Conservation (phyloP, 1,284 basidiomycete genomes). For the Boletus semigastroideus region DNA sequence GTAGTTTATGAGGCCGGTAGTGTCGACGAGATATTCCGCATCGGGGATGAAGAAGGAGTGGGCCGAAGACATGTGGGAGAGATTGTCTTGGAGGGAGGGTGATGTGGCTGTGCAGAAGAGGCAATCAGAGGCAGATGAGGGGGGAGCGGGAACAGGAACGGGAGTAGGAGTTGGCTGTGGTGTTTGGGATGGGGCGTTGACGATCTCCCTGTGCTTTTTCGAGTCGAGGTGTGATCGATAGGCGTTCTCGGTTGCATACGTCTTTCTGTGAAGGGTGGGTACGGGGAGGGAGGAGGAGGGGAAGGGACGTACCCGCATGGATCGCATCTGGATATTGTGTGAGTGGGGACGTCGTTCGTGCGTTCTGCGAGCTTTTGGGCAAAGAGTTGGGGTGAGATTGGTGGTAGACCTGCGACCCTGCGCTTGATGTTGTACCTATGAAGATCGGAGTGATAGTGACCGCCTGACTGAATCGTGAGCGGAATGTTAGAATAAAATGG, state of each 20-base stretch:
- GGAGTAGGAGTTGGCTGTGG: neutral
- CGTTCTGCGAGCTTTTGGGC: constrained; percentile 90
- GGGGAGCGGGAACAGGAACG: constrained; percentile 41
- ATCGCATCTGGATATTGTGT: constrained; percentile 66
- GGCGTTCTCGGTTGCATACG: constrained; percentile 88
- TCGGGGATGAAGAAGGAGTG: constrained; percentile 99
- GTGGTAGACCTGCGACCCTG: constrained; percentile 87
- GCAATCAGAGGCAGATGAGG: constrained; percentile 63
- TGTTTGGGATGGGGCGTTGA: constrained; percentile 45
- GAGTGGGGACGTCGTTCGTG: constrained; percentile 64
- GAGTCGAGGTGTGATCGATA: constrained; percentile 87
- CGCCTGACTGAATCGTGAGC: constrained; percentile 46
- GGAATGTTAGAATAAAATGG: neutral
- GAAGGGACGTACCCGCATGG: constrained; percentile 70
- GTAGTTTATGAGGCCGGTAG: constrained; percentile 80
- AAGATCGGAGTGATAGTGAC: constrained; percentile 92
- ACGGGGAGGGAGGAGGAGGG: neutral
- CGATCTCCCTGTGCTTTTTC: constrained; percentile 88
- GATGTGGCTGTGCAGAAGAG: constrained; percentile 80
- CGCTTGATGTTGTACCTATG: constrained; percentile 99
- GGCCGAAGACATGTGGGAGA: constrained; percentile 82
- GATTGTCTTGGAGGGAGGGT: constrained; percentile 61
- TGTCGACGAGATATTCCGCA: constrained; percentile 85
- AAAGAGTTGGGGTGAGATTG: constrained; percentile 85
- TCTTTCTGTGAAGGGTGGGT: constrained; percentile 59